Percentiles rank a stretch among this genome's conserved stretches.
These are phyloP conservation scores for Candida pseudofarinosa DNA, from an alignment of 805 yeast species.

Conservation along the genomic window DNA sequence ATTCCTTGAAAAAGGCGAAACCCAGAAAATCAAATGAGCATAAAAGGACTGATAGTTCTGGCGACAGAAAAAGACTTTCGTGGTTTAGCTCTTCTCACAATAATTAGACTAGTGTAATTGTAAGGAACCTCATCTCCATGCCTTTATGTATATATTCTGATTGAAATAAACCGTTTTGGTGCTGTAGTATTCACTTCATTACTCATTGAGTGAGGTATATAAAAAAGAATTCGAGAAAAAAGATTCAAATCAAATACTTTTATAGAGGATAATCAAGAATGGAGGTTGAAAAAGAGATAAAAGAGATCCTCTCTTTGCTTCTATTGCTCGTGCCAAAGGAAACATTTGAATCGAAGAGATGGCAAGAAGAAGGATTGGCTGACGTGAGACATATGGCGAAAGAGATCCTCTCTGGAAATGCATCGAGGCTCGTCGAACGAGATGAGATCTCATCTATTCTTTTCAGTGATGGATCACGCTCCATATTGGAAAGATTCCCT, in stretches of 20 bases:
- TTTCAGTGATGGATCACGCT: constrained; percentile 10
- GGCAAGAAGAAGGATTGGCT: neutral
- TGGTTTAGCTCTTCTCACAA: constrained; percentile 11
- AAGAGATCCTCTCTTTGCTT: constrained; percentile 9
- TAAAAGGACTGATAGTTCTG: constrained; percentile 23
- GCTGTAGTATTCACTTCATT: too few relatives aligned
- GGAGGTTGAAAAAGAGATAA: constrained; percentile 3
- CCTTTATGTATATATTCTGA: too few relatives aligned
- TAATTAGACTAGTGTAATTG: constrained; percentile 3
- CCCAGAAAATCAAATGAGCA: constrained; percentile 20
- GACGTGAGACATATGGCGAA: neutral
- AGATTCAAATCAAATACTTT: constrained; percentile 5
- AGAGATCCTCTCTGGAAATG: constrained; percentile 20
- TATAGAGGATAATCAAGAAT: neutral
- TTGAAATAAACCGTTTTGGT: too few relatives aligned
- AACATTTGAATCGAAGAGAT: neutral
- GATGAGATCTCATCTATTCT: constrained; percentile 15
- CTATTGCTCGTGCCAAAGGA: constrained; percentile 8
- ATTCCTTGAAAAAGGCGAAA: constrained; percentile 30
- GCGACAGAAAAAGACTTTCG: constrained; percentile 18
- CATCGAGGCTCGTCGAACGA: constrained; percentile 19
- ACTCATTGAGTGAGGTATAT: too few relatives aligned
- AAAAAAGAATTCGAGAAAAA: neutral
- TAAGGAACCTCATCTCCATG: too few relatives aligned
- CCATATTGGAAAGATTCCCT: constrained; percentile 20